Evolutionary conservation across 768 basidiomycete genomes (phyloP), one percentile per base, ranked within the genome.

Genomic region (Panellus pusillus): DNA sequence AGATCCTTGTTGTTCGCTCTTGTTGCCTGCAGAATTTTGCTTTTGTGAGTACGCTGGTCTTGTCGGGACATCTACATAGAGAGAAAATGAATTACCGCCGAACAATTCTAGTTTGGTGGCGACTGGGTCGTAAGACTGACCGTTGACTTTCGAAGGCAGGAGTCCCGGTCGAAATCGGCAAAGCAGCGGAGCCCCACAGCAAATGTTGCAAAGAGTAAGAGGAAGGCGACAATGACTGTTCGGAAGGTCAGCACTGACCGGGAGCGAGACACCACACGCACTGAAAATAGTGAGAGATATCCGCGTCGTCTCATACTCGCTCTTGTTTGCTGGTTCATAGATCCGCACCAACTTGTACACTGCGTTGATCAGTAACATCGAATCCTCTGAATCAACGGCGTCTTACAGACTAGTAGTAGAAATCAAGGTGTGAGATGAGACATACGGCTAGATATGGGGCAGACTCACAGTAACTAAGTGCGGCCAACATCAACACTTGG

Each of bases 301-400:
- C 47, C 91, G 78, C 17, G 91, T 92, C n/a, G 88, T 83, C 19
- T 68, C 62, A 63, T 93, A 93, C 58, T 78, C 73, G 1, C 37
- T 60, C 42, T 68, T 59, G 7, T 87, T 83, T 4, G 63, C 56
- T 4, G 89, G 88, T 20, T 81, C 71, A 65, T 89, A 93, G 73
- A 93, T 89, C 18, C 91, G 84, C 55, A 86, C 81, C n/a, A 93
- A 78, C 65, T 93, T 93, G 68, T 87, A 93, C 45, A 93, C 87
- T 91, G 52, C 13, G 46, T 42, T 48, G 18, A 49, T 50, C 35
- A 36, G 47, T 47, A 20, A 44, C 19, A 7, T 18, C 2, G 29
- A 39, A 13, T 42, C 2, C 20, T 41, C 11, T 17, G 41, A 7
- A 29, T 19, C 9, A 19, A 41, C 42, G 63, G 39, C 29, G 44